These are phyloP conservation scores for Dryadomyces quercus-mongolicae DNA, from an alignment of 2,329 filamentous ascomycete species.

Conservation along the genomic window DNA sequence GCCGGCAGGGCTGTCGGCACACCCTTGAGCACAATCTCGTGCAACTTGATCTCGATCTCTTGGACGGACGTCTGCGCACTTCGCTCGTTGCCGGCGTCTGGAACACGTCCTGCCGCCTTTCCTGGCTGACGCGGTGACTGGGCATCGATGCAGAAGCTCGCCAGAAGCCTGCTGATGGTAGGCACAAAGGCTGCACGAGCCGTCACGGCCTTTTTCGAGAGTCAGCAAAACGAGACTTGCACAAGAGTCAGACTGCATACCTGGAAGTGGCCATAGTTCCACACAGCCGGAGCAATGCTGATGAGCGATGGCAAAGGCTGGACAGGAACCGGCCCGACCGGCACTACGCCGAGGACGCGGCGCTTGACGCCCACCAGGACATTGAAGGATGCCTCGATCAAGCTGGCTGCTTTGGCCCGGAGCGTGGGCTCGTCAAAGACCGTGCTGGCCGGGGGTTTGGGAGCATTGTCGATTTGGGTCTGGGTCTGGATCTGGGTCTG, in stretches of 20 bases:
- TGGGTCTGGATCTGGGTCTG: neutral
- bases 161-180: slow-evolving; percentile 6
- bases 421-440: neutral
- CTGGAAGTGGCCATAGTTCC: slow-evolving; percentile 11
- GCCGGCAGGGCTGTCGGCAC: neutral
- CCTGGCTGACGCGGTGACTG: slow-evolving; percentile 8
- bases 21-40: slow-evolving; percentile 7
- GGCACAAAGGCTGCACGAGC: slow-evolving; percentile 4
- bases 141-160: slow-evolving; percentile 5
- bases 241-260: neutral
- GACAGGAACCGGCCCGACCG: neutral
- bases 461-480: neutral
- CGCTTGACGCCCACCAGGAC: slow-evolving; percentile 6
- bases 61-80: accelerated
- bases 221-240: neutral
- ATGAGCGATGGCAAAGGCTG: slow-evolving; percentile 4
- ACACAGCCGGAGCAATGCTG: slow-evolving; percentile 12
- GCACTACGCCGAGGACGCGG: neutral
- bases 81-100: neutral
- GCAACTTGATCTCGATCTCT: neutral
- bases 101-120: slow-evolving; percentile 3
- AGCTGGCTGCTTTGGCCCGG: neutral
- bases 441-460: neutral
- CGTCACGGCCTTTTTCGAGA: slow-evolving; percentile 2
- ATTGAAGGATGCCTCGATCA: slow-evolving; percentile 6